These are phyloP conservation scores for Ostreobium quekettii DNA, from an alignment of 139 green algal species.

Conservation along the genomic window DNA sequence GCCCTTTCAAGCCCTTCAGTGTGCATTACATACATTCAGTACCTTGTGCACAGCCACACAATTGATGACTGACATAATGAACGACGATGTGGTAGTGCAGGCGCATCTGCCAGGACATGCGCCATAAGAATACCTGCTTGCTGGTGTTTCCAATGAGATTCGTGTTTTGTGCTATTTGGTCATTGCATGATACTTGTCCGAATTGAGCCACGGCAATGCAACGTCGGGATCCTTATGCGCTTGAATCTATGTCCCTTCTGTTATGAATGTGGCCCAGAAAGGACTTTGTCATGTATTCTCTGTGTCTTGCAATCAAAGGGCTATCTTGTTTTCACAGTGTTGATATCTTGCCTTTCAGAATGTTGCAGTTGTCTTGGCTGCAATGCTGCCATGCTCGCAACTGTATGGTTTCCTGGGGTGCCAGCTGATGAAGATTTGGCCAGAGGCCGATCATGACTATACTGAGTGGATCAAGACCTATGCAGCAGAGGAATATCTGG, in stretches of 20 bases:
- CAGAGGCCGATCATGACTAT: slow-evolving; percentile 27
- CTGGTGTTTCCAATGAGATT: no score
- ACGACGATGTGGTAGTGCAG: no score
- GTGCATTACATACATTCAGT: no score
- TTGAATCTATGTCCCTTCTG: background rate
- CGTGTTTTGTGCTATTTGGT: background rate
- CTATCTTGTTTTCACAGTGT: background rate
- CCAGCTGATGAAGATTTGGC: slow-evolving; percentile 30
- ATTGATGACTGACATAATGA: no score
- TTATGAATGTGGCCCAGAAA: no score
- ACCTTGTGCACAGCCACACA: no score
- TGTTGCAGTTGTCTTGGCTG: slow-evolving; percentile 45
- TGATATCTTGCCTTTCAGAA: slow-evolving; percentile 30
- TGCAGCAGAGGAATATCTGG: slow-evolving; percentile 41
- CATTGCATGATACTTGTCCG: background rate
- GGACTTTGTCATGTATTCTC: no score
- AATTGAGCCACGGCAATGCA: background rate
- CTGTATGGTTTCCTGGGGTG: slow-evolving; percentile 67
- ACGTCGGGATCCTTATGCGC: background rate
- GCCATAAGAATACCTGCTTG: no score
- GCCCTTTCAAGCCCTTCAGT: no score
- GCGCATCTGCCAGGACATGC: no score
- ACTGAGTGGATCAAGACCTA: slow-evolving; percentile 60
- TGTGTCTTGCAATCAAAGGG: background rate
- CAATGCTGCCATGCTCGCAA: slow-evolving; percentile 63